A percentile compares a stretch with the other conserved stretches of the same genome.
Conservation (phyloP, 768 basidiomycete species). For the Mycena albidolilacea region DNA sequence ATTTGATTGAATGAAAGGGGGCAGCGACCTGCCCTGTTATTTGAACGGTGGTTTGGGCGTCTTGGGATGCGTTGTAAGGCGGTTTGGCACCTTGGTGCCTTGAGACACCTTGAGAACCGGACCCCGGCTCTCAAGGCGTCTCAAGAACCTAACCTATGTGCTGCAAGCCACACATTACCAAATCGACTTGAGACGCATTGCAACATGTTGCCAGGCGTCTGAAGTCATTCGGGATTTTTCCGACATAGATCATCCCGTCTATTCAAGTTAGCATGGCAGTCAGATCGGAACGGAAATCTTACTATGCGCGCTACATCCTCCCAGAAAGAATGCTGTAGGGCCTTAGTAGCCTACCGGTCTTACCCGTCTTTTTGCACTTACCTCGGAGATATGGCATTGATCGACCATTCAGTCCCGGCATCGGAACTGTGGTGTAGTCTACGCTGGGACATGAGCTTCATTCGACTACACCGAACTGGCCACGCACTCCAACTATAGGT, state of each 20-base stretch:
- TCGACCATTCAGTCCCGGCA: conserved; percentile 4
- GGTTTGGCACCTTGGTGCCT: no score
- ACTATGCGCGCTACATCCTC: conserved; percentile 29
- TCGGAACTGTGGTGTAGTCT: conserved; percentile 11
- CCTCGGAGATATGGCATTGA: conserved; percentile 4
- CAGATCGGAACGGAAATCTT: not conserved
- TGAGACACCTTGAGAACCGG: no score
- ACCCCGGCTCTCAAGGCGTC: no score
- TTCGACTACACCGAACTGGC: not conserved
- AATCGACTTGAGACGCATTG: no score
- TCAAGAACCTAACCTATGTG: no score
- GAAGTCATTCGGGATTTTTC: no score
- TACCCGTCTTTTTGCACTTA: not conserved
- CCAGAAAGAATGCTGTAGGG: conserved; percentile 15
- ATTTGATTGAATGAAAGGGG: no score
- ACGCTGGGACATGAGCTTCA: not conserved
- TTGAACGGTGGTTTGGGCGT: no score
- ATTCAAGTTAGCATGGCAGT: not conserved
- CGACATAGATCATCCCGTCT: conserved; percentile 24
- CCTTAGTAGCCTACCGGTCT: not conserved
- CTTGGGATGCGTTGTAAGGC: no score
- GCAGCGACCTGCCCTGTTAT: no score
- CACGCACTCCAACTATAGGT: conserved; percentile 19
- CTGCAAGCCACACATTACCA: no score
- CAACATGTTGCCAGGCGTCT: no score